A percentile compares a stretch with the other conserved stretches of the same genome.
phyloP scores from a whole-genome alignment of 768 basidiomycete genomes.

The Royoungia palumana region DNA sequence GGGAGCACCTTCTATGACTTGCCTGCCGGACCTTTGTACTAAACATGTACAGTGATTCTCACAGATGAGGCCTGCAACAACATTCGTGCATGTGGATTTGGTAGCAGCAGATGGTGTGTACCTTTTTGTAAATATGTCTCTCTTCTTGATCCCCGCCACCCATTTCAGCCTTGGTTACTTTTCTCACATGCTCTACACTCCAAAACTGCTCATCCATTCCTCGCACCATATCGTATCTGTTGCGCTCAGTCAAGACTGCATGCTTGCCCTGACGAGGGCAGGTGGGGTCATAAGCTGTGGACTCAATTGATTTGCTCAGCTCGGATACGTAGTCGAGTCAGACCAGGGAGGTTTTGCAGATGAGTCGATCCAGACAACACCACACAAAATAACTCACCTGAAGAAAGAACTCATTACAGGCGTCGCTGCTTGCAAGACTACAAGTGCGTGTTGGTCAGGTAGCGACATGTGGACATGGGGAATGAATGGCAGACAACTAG shows the following conservation, averaged over 20 bases:
- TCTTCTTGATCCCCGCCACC: neutral
- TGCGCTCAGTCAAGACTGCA: conserved; percentile 93
- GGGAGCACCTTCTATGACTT: conserved; percentile 6
- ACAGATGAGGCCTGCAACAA: conserved; percentile 75
- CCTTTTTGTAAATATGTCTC: neutral
- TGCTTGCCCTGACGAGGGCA: conserved; percentile 72
- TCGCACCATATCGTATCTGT: conserved; percentile 58
- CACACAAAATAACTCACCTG: conserved; percentile 73
- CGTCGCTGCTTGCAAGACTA: conserved; percentile 80
- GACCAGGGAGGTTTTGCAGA: conserved; percentile 46
- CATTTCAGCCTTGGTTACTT: conserved; percentile 61
- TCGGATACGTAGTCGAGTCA: conserved; percentile 79
- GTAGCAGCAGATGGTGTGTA: conserved; percentile 76
- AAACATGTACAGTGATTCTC: conserved; percentile 42
- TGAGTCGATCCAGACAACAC: conserved; percentile 72
- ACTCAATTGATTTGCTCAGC: conserved; percentile 81
- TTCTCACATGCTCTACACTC: conserved; percentile 74
- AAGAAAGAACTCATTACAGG: conserved; percentile 69
- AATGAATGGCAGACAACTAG: conserved; percentile 23
- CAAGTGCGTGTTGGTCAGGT: conserved; percentile 87
- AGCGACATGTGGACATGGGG: conserved; percentile 85
- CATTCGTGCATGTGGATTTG: conserved; percentile 84
- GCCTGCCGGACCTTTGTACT: neutral
- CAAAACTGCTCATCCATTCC: conserved; percentile 59
- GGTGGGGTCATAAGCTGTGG: conserved; percentile 94